phyloP scores from a whole-genome alignment of 768 basidiomycete species.

The Xanthoconium stramineum region DNA sequence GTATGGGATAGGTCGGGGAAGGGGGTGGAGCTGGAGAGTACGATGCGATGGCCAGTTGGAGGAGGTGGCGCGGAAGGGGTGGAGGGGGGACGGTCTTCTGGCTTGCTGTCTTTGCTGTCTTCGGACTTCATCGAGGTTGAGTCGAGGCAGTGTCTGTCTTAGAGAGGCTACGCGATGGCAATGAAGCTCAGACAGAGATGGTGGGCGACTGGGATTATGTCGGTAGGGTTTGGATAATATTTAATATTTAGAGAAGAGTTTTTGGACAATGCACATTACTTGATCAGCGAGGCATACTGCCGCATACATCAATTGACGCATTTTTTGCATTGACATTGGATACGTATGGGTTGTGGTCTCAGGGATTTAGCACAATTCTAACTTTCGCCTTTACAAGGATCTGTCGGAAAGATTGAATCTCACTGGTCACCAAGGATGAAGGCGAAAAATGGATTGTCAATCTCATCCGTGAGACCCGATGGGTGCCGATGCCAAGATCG shows the following conservation, averaged over 20 bases:
- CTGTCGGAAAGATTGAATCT: conserved; percentile 92
- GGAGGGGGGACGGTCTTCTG: conserved; percentile 9
- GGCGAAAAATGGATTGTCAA: conserved; percentile 99
- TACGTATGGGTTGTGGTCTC: conserved; percentile 34
- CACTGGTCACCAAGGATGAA: conserved; percentile 86
- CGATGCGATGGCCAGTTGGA: conserved; percentile 65
- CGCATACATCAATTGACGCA: conserved; percentile 94
- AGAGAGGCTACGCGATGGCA: too few species aligned
- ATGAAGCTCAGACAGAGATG: too few species aligned
- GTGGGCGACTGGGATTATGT: too few species aligned
- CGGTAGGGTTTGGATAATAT: too few species aligned
- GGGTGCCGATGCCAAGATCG: conserved; percentile 97
- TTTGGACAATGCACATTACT: conserved; percentile 92
- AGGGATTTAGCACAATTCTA: neutral
- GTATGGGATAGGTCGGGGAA: conserved; percentile 41
- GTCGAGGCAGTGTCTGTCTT: too few species aligned
- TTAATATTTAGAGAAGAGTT: conserved; percentile 92
- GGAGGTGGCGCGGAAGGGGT: conserved; percentile 35
- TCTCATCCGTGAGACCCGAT: conserved; percentile 96
- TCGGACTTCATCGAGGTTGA: conserved; percentile 10
- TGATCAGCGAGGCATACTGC: conserved; percentile 97
- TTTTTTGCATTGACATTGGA: conserved; percentile 87
- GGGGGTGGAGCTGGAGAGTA: conserved; percentile 38
- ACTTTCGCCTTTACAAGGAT: conserved; percentile 49
- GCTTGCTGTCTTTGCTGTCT: conserved; percentile 7